Percentiles rank a stretch among this genome's conserved stretches.
Evolutionary conservation across 2,329 filamentous ascomycete genomes (phyloP).

Genomic region (Colletotrichum truncatum): DNA sequence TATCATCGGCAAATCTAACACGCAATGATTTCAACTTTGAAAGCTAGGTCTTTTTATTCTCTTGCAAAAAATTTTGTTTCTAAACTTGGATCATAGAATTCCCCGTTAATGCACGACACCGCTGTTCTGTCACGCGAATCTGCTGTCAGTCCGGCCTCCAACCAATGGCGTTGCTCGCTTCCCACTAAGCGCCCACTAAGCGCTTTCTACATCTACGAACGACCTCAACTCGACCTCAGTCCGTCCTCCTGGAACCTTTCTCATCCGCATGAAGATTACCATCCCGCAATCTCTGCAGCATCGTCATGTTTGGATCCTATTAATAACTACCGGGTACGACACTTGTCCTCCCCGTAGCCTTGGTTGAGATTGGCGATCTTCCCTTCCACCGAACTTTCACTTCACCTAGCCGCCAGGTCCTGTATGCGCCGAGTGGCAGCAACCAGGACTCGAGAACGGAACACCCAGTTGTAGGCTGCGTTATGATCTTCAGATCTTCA

Average conservation of each 20-base stretch:
- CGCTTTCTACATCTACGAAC: too few species aligned
- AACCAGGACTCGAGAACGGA: background rate
- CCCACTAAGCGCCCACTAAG: slow-evolving; percentile 31
- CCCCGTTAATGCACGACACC: slow-evolving; percentile 21
- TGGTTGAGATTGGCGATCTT: slow-evolving; percentile 8
- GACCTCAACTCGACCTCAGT: slow-evolving; percentile 4
- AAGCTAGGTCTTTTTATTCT: background rate
- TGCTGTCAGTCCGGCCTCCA: background rate
- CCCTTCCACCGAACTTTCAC: background rate
- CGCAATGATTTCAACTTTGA: background rate
- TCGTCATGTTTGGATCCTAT: slow-evolving; percentile 11
- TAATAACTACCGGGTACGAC: slow-evolving; percentile 28
- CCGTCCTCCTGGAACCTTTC: slow-evolving; percentile 22
- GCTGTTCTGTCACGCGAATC: slow-evolving; percentile 23
- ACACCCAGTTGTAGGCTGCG: background rate
- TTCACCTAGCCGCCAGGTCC: background rate
- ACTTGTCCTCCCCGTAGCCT: background rate
- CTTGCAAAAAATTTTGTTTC: background rate
- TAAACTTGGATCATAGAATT: slow-evolving; percentile 19
- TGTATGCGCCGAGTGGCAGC: slow-evolving; percentile 18
- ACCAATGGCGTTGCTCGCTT: slow-evolving; percentile 20
- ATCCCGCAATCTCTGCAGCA: background rate
- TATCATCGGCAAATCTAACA: background rate
- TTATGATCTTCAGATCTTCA: background rate
- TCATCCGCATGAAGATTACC: background rate